Percentiles rank a stretch among this genome's conserved stretches.
Conservation (phyloP, 2,329 filamentous ascomycete species). For the Aspergillus carbonarius region DNA sequence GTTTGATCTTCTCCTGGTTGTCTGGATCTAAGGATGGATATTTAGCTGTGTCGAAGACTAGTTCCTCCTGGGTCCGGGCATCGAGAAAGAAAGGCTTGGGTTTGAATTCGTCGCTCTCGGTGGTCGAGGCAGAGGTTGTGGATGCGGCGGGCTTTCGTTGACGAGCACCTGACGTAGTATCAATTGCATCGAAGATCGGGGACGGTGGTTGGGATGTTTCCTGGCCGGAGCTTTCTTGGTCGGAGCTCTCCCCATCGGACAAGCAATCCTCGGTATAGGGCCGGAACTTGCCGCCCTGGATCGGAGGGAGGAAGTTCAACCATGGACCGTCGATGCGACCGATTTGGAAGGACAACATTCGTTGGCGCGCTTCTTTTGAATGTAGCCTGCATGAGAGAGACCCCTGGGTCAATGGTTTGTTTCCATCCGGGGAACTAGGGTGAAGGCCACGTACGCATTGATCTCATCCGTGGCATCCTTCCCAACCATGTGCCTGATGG, state of each 20-base stretch:
- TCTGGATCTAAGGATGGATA: conserved; percentile 75
- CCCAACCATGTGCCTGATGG: conserved; percentile 90
- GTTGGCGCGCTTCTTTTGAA: conserved; percentile 69
- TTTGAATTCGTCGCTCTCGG: conserved; percentile 26
- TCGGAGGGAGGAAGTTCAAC: conserved; percentile 85
- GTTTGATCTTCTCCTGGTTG: conserved; percentile 73
- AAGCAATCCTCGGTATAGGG: conserved; percentile 49
- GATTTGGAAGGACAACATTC: conserved; percentile 81
- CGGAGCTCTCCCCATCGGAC: conserved; percentile 29
- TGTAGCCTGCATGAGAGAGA: conserved; percentile 63
- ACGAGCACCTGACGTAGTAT: conserved; percentile 38
- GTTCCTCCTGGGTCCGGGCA: conserved; percentile 69
- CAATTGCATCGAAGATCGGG: conserved; percentile 58
- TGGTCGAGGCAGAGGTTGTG: conserved; percentile 31
- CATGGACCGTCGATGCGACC: conserved; percentile 78
- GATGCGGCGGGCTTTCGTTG: conserved; percentile 35
- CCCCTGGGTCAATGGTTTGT: conserved; percentile 14
- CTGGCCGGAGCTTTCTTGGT: conserved; percentile 50
- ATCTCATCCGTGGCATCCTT: conserved; percentile 94
- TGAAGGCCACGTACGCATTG: conserved; percentile 65
- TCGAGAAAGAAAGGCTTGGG: conserved; percentile 65
- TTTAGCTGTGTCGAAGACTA: conserved; percentile 71
- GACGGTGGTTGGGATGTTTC: conserved; percentile 58
- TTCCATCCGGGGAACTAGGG: conserved; percentile 4
- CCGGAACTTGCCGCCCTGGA: conserved; percentile 82